Evolutionary conservation across 1,284 basidiomycete species (phyloP).

Genomic region (Coniophora puteana): DNA sequence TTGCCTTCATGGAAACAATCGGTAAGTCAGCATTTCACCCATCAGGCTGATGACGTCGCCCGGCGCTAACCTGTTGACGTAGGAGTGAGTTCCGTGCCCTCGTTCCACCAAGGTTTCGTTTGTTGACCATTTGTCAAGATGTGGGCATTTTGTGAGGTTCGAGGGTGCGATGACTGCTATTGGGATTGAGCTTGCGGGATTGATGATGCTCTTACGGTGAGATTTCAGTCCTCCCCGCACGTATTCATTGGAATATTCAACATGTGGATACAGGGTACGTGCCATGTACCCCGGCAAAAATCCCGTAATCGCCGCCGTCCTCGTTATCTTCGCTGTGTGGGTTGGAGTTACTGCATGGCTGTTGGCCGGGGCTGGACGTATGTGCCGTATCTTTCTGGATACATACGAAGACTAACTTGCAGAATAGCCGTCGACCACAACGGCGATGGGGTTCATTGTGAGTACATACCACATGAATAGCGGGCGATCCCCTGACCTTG

Average conservation of each 20-base stretch:
- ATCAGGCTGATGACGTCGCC: too few species aligned
- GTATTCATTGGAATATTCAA: neutral
- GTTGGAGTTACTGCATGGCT: slow-evolving; percentile 37
- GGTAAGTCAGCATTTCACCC: slow-evolving; percentile 22
- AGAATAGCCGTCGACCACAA: slow-evolving; percentile 16
- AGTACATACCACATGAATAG: slow-evolving; percentile 2
- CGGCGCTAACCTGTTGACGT: too few species aligned
- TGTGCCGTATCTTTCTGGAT: neutral
- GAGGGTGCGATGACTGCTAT: slow-evolving; percentile 43
- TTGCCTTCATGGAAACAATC: slow-evolving; percentile 28
- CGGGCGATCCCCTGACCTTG: neutral
- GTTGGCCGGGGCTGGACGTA: slow-evolving; percentile 24
- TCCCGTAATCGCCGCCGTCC: slow-evolving; percentile 19
- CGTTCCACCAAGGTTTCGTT: neutral
- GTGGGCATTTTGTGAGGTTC: slow-evolving; percentile 36
- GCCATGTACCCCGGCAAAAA: slow-evolving; percentile 18
- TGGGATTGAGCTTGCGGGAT: slow-evolving; percentile 35
- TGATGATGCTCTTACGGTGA: slow-evolving; percentile 48
- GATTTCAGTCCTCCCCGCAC: neutral
- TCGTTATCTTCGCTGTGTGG: slow-evolving; percentile 29
- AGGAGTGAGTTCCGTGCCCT: neutral
- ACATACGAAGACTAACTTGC: slow-evolving; percentile 3
- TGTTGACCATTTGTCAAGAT: slow-evolving; percentile 22
- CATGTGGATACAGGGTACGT: slow-evolving; percentile 7
- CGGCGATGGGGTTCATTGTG: slow-evolving; percentile 9